phyloP scores from a whole-genome alignment of 371 early-diverging fungal species.

The Syncephalastrum monosporum region DNA sequence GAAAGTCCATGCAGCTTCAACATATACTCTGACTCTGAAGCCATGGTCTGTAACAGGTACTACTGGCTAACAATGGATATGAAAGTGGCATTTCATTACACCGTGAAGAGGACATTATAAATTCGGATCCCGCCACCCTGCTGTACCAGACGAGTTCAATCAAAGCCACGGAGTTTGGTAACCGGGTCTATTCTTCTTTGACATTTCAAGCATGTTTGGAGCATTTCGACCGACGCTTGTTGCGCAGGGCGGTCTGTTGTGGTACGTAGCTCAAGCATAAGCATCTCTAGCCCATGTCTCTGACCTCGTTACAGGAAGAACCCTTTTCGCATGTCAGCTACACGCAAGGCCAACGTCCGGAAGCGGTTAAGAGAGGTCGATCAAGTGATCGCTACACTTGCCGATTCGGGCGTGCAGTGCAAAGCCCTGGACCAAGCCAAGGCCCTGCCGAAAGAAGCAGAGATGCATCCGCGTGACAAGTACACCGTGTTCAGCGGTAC shows the following conservation, averaged over 20 bases:
- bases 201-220: slow-evolving; percentile 63
- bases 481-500: slow-evolving; percentile 90
- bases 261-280: slow-evolving; percentile 34
- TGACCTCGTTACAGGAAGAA: slow-evolving; percentile 51
- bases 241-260: slow-evolving; percentile 70
- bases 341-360: slow-evolving; percentile 93
- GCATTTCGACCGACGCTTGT: slow-evolving; percentile 70
- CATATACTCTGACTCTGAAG: no score
- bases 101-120: no score
- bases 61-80: no score
- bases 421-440: slow-evolving; percentile 78
- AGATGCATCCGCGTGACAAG: slow-evolving; percentile 89
- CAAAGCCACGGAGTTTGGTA: no score
- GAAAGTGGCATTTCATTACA: no score
- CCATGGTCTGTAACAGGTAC: no score
- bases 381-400: slow-evolving; percentile 79
- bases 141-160: no score
- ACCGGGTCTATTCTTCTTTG: no score
- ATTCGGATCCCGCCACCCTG: no score
- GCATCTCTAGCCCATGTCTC: no score
- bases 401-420: slow-evolving; percentile 85
- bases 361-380: slow-evolving; percentile 91
- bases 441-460: slow-evolving; percentile 76
- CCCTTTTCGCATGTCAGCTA: slow-evolving; percentile 84
- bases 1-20: no score